These are phyloP conservation scores for Yamadazyma nakazawae DNA, from an alignment of 805 yeast species.

Conservation along the genomic window DNA sequence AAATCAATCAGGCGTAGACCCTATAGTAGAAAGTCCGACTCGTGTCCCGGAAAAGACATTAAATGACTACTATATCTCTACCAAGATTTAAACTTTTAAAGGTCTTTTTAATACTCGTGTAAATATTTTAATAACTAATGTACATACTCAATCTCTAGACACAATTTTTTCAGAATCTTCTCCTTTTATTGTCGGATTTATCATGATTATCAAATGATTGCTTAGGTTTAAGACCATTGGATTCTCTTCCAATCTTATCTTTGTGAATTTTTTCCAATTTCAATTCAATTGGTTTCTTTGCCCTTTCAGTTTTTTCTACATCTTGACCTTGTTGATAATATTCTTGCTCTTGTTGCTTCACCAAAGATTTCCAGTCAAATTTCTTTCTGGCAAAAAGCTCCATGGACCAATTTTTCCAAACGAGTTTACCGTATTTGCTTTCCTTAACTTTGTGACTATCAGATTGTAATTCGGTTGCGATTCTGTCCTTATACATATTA, in stretches of 20 bases:
- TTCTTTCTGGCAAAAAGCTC: slow-evolving; percentile 72
- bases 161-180: slow-evolving; percentile 6
- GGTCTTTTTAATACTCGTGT: not conserved
- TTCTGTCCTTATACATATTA: slow-evolving; percentile 81
- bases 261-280: slow-evolving; percentile 37
- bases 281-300: slow-evolving; percentile 39
- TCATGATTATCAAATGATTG: slow-evolving; percentile 10
- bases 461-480: slow-evolving; percentile 63
- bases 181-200: not conserved
- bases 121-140: slow-evolving; percentile 2
- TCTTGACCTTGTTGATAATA: slow-evolving; percentile 17
- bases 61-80: slow-evolving; percentile 45
- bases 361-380: slow-evolving; percentile 74
- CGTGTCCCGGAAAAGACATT: slow-evolving; percentile 50
- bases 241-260: slow-evolving; percentile 27
- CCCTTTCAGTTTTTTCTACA: slow-evolving; percentile 16
- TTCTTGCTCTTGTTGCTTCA: slow-evolving; percentile 45
- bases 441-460: slow-evolving; percentile 71
- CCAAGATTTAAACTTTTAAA: not conserved
- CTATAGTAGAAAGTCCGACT: slow-evolving; percentile 85
- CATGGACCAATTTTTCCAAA: slow-evolving; percentile 94
- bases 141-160: slow-evolving; percentile 1
- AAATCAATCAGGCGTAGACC: slow-evolving; percentile 82
- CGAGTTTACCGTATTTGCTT: slow-evolving; percentile 82
- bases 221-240: slow-evolving; percentile 22